phyloP scores from a whole-genome alignment of 2,329 filamentous ascomycete species.

The Epichloe hybrida region DNA sequence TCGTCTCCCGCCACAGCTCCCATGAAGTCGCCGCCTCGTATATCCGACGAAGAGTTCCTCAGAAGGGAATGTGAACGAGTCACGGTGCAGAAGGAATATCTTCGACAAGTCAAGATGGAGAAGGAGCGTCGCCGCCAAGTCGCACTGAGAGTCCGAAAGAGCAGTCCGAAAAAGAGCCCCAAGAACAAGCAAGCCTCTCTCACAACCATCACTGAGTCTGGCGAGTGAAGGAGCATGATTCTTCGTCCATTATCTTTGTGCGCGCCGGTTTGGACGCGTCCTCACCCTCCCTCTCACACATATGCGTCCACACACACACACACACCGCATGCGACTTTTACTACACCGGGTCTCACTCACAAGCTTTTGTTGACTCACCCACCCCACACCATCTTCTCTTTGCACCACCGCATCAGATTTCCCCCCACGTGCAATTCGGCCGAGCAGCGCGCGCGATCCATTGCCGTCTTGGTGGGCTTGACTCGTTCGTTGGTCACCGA shows the following conservation, averaged over 20 bases:
- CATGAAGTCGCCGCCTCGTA: conserved; percentile 20
- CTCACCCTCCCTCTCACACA: background rate
- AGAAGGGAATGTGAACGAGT: conserved; percentile 37
- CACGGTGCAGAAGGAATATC: conserved; percentile 37
- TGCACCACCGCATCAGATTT: background rate
- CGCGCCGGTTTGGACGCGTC: background rate
- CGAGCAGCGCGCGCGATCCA: background rate
- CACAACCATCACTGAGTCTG: conserved; percentile 39
- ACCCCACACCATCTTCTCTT: background rate
- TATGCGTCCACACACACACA: background rate
- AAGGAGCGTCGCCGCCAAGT: conserved; percentile 38
- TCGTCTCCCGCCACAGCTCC: conserved; percentile 18
- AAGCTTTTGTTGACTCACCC: background rate
- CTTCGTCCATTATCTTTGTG: too few relatives aligned
- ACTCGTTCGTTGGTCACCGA: background rate
- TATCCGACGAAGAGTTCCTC: conserved; percentile 34
- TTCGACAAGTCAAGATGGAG: conserved; percentile 36
- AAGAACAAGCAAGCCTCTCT: conserved; percentile 36
- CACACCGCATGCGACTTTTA: background rate
- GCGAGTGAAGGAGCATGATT: conserved; percentile 6
- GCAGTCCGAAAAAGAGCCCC: conserved; percentile 34
- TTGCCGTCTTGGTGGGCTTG: background rate
- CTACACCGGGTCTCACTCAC: background rate
- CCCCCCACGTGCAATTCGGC: background rate
- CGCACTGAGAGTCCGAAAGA: conserved; percentile 19